These are phyloP conservation scores for Cyphellophora europaea DNA, from an alignment of 2,329 filamentous ascomycete genomes.

Conservation along the genomic window DNA sequence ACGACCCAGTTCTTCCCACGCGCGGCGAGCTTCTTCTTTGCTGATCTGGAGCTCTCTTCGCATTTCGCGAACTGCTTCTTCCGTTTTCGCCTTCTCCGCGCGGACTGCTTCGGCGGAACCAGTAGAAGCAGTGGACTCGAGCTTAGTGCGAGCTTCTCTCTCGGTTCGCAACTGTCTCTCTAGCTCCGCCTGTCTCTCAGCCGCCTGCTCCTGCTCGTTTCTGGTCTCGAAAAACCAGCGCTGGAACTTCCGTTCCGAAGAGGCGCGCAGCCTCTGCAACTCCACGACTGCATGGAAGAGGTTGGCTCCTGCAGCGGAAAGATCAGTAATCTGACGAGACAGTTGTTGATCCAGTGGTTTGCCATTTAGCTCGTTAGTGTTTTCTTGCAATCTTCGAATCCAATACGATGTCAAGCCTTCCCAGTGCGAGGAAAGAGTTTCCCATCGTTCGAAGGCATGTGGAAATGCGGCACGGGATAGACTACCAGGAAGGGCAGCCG, in stretches of 20 bases:
- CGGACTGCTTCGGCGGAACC: conserved; percentile 55
- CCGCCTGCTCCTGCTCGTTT: conserved; percentile 72
- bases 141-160: conserved; percentile 56
- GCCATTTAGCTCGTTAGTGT: conserved; percentile 71
- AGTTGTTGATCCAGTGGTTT: conserved; percentile 81
- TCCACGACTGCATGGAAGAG: conserved; percentile 97
- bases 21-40: conserved; percentile 87
- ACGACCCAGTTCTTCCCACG: conserved; percentile 93
- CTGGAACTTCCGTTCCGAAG: conserved; percentile 95
- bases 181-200: conserved; percentile 74
- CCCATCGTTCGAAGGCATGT: conserved; percentile 96
- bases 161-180: conserved; percentile 67
- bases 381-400: conserved; percentile 87
- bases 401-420: conserved; percentile 95
- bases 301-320: conserved; percentile 95
- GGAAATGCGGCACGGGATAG: conserved; percentile 43
- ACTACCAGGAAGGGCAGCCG: conserved; percentile 1
- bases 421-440: conserved; percentile 94
- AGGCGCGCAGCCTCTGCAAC: conserved; percentile 82
- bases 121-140: conserved; percentile 28
- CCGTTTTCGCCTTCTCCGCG: conserved; percentile 57
- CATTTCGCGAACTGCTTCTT: conserved; percentile 80
- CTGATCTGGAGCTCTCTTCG: conserved; percentile 87
- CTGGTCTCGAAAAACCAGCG: conserved; percentile 97
- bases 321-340: conserved; percentile 85